phyloP scores from a whole-genome alignment of 1,139 yeast species.

The Suhomyces bolitotheri region DNA sequence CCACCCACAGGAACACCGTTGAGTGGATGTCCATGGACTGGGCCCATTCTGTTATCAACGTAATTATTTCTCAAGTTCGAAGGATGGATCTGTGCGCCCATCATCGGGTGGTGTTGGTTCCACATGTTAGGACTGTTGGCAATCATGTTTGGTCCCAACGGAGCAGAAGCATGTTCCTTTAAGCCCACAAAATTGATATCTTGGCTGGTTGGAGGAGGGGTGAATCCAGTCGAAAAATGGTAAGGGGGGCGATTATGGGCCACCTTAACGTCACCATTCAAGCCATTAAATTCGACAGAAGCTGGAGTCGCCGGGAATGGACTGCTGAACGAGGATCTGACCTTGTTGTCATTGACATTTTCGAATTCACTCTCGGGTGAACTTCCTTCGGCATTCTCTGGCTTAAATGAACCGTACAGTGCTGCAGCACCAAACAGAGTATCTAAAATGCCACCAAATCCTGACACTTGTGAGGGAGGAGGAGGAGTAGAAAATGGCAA shows the following conservation, averaged over 20 bases:
- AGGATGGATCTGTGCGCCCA: slow-evolving; percentile 12
- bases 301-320: slow-evolving; percentile 5
- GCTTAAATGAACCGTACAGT: slow-evolving; percentile 13
- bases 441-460: slow-evolving; percentile 29
- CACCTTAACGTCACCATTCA: slow-evolving; percentile 3
- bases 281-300: slow-evolving; percentile 2
- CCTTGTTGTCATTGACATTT: slow-evolving; percentile 4
- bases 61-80: slow-evolving; percentile 14
- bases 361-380: slow-evolving; percentile 10
- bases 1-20: slow-evolving; percentile 5
- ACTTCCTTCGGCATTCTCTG: slow-evolving; percentile 3
- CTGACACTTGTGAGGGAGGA: slow-evolving; percentile 13
- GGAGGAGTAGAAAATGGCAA: slow-evolving; percentile 30
- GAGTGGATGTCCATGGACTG: slow-evolving; percentile 4
- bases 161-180: slow-evolving; percentile 8
- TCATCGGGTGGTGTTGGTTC: slow-evolving; percentile 12
- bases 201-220: slow-evolving; percentile 4
- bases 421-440: slow-evolving; percentile 14
- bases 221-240: slow-evolving; percentile 4
- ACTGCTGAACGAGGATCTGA: slow-evolving; percentile 3
- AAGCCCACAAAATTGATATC: slow-evolving; percentile 5
- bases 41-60: slow-evolving; percentile 12
- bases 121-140: slow-evolving; percentile 7
- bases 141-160: slow-evolving; percentile 9
- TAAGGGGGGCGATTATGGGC: slow-evolving; percentile 4